Conservation (phyloP, 1,284 basidiomycete genomes). For the Serendipita sp. region DNA sequence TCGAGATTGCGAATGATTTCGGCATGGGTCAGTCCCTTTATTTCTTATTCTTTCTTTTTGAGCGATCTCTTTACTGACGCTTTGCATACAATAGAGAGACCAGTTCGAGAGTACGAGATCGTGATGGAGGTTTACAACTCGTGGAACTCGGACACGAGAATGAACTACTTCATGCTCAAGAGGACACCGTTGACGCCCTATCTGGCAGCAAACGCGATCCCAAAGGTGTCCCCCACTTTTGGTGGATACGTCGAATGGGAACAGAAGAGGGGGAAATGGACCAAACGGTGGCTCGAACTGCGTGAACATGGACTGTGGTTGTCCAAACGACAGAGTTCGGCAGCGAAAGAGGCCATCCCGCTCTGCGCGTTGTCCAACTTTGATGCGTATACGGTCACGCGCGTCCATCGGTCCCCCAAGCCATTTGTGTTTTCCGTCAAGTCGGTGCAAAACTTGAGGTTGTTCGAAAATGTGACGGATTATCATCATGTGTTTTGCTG, state of each 20-base stretch:
- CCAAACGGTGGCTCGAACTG: conserved; percentile 73
- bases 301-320: conserved; percentile 73
- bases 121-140: conserved; percentile 52
- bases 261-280: conserved; percentile 82
- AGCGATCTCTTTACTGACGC: too few species aligned
- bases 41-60: neutral
- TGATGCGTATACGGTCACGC: conserved; percentile 66
- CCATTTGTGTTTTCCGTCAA: conserved; percentile 73
- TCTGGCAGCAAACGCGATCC: conserved; percentile 54
- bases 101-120: conserved; percentile 68
- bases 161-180: conserved; percentile 66
- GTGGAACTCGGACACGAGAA: conserved; percentile 67
- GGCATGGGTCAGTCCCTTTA: conserved; percentile 55
- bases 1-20: conserved; percentile 67
- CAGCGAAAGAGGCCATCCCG: conserved; percentile 69
- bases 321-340: conserved; percentile 68
- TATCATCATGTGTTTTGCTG: conserved; percentile 74
- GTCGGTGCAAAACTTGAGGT: conserved; percentile 67
- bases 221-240: conserved; percentile 51
- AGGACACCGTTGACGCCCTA: conserved; percentile 45
- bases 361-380: conserved; percentile 74
- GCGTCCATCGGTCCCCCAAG: conserved; percentile 60
- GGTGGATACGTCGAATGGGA: conserved; percentile 74
- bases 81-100: conserved; percentile 47
- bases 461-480: conserved; percentile 74